phyloP scores from a whole-genome alignment of 345 rosid genomes.

The Clarkia xantiana region DNA sequence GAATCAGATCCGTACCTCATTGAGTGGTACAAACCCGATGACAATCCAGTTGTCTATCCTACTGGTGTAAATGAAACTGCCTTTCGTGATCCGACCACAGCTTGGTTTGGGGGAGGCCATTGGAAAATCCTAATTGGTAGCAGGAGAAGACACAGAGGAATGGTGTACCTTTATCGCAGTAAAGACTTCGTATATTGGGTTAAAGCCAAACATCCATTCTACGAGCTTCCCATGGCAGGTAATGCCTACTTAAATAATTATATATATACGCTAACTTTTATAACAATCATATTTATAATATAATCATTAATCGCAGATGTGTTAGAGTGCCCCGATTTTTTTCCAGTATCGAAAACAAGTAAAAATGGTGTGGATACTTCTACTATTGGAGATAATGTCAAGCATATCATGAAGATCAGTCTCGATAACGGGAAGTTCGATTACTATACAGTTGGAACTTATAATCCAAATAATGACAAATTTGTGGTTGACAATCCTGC shows the following conservation, averaged over 20 bases:
- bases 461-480: slow-evolving; percentile 20
- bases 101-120: slow-evolving; percentile 47
- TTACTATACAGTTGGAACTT: slow-evolving; percentile 59
- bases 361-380: slow-evolving; percentile 39
- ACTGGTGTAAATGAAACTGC: slow-evolving; percentile 51
- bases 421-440: slow-evolving; percentile 58
- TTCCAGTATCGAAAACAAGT: slow-evolving; percentile 32
- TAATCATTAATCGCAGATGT: too few relatives aligned
- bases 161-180: slow-evolving; percentile 51
- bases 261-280: too few relatives aligned
- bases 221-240: slow-evolving; percentile 34
- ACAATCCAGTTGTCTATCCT: slow-evolving; percentile 51
- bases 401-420: slow-evolving; percentile 62
- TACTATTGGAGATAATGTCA: slow-evolving; percentile 15
- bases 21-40: slow-evolving; percentile 60
- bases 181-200: slow-evolving; percentile 50
- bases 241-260: too few relatives aligned
- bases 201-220: slow-evolving; percentile 57
- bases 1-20: slow-evolving; percentile 64
- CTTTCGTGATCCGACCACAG: slow-evolving; percentile 87
- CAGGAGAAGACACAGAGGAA: slow-evolving; percentile 31
- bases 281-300: too few relatives aligned
- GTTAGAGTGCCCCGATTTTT: slow-evolving; percentile 77
- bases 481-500: slow-evolving; percentile 40
- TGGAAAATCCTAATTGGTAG: slow-evolving; percentile 61